Conservation (phyloP, 1,284 basidiomycete genomes). For the Heliocybe sulcata region DNA sequence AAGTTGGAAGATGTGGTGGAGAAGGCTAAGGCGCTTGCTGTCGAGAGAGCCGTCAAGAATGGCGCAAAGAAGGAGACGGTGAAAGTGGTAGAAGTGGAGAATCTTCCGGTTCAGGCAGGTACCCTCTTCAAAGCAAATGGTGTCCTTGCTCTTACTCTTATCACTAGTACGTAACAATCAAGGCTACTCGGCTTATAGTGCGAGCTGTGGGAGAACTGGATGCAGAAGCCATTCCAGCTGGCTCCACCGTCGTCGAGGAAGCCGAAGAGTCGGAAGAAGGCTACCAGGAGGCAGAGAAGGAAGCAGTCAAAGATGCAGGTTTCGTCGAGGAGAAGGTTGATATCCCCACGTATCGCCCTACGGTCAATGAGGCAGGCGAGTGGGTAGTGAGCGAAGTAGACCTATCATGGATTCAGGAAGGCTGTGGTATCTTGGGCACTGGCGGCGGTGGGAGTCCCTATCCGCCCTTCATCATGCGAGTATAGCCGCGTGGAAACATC, state of each 20-base stretch:
- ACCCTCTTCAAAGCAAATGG: background rate
- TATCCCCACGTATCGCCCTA: slow-evolving; percentile 23
- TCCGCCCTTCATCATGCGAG: slow-evolving; percentile 34
- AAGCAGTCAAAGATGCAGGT: background rate
- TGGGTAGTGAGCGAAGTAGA: slow-evolving; percentile 29
- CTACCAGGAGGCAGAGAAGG: background rate
- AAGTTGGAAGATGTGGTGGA: slow-evolving; percentile 34
- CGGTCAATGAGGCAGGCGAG: slow-evolving; percentile 17
- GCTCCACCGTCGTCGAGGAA: background rate
- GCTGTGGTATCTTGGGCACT: slow-evolving; percentile 45
- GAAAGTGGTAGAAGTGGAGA: slow-evolving; percentile 39
- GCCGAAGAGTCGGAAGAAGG: background rate
- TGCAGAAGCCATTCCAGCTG: background rate
- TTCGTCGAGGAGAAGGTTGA: slow-evolving; percentile 10
- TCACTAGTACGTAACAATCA: slow-evolving; percentile 40
- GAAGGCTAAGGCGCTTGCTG: slow-evolving; percentile 33
- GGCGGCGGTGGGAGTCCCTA: slow-evolving; percentile 49
- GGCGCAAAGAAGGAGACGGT: slow-evolving; percentile 32
- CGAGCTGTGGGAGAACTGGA: slow-evolving; percentile 34
- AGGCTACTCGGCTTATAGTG: slow-evolving; percentile 40
- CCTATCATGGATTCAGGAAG: slow-evolving; percentile 44
- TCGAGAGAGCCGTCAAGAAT: slow-evolving; percentile 32
- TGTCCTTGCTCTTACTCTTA: background rate
- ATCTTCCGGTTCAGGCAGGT: slow-evolving; percentile 31
- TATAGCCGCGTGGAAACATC: background rate